Evolutionary conservation across 75 land plant genomes (phyloP).

Genomic region (Cryptomeria japonica): DNA sequence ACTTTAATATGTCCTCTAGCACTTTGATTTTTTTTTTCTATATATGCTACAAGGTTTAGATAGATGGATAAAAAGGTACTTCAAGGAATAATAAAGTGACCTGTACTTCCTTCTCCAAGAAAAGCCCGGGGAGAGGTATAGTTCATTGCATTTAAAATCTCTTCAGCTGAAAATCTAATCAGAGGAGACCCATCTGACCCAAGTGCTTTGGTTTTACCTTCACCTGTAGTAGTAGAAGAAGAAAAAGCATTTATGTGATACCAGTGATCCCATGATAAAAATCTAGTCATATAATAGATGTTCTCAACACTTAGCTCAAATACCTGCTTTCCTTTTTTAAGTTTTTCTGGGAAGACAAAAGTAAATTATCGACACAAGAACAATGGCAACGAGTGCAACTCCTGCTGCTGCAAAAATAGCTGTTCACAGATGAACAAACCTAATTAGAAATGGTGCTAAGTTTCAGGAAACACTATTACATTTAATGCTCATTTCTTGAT

Average conservation of each 20-base stretch:
- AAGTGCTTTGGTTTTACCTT: neutral
- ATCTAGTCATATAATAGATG: neutral
- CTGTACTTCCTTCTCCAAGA: constrained; percentile 4
- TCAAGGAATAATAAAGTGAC: neutral
- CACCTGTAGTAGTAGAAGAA: neutral
- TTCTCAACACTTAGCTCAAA: neutral
- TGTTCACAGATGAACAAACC: neutral
- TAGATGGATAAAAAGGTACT: neutral
- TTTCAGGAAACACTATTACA: neutral
- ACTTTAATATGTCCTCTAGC: too few species aligned
- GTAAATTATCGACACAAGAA: neutral
- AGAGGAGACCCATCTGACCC: neutral
- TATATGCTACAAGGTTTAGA: neutral
- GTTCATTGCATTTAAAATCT: constrained; percentile 6
- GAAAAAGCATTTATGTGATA: neutral
- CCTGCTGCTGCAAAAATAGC: neutral
- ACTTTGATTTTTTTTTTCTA: too few species aligned
- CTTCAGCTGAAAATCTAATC: neutral
- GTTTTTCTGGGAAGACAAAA: neutral
- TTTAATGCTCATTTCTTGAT: neutral
- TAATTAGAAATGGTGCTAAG: neutral
- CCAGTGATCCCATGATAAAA: neutral
- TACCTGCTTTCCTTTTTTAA: neutral
- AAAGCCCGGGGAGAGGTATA: constrained; percentile 1
- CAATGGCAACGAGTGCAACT: neutral